Percentiles rank a stretch among this genome's conserved stretches.
Conservation (phyloP, 2,329 filamentous ascomycete species). For the Lecanicillium sp. region DNA sequence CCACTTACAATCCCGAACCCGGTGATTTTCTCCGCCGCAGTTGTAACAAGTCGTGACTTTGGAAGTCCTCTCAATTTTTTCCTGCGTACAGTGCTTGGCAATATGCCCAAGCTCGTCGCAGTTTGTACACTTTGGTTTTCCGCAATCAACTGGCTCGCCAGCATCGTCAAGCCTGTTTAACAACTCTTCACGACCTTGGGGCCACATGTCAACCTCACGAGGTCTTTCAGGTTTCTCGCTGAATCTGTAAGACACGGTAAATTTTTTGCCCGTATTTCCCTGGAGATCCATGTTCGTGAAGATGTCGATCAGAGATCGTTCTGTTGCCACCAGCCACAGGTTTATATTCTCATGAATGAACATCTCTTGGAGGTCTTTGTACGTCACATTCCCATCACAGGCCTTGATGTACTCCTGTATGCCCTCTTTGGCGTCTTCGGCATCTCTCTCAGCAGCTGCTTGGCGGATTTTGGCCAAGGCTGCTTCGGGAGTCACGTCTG, state of each 20-base stretch:
- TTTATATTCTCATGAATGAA: constrained; percentile 46
- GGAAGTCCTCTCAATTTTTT: constrained; percentile 39
- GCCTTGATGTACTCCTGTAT: constrained; percentile 55
- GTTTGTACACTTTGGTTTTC: constrained; percentile 52
- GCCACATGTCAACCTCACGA: constrained; percentile 53
- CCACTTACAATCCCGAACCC: constrained; percentile 57
- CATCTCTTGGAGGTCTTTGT: constrained; percentile 50
- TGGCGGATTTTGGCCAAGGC: constrained; percentile 49
- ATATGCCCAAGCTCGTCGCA: constrained; percentile 58
- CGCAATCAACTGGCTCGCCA: constrained; percentile 53
- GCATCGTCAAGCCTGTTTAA: constrained; percentile 55
- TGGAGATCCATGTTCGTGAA: constrained; percentile 67
- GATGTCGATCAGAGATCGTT: constrained; percentile 46
- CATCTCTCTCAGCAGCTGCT: constrained; percentile 45
- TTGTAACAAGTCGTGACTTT: constrained; percentile 53
- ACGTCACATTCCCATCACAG: constrained; percentile 43
- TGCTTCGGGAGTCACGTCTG: constrained; percentile 40
- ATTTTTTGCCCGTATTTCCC: constrained; percentile 58
- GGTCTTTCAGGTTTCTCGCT: constrained; percentile 47
- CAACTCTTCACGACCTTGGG: constrained; percentile 50
- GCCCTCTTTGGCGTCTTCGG: constrained; percentile 54
- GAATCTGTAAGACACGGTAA: constrained; percentile 54
- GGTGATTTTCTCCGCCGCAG: constrained; percentile 56
- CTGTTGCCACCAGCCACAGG: constrained; percentile 54
- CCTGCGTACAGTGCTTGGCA: constrained; percentile 50